These are phyloP conservation scores for Coleophoma crateriformis DNA, from an alignment of 2,329 filamentous ascomycete genomes.

Conservation along the genomic window DNA sequence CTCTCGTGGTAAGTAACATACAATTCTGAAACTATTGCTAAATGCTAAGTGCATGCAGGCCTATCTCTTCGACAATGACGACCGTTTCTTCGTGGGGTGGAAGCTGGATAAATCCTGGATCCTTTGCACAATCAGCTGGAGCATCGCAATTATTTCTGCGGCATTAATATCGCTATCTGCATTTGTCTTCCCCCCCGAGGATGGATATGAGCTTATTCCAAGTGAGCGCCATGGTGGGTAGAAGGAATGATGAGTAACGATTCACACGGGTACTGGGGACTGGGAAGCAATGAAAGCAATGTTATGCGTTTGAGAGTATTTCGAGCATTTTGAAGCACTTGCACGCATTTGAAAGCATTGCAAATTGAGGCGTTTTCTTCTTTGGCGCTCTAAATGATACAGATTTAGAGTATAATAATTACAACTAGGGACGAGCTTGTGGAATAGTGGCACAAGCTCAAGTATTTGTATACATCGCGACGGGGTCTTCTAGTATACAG, in stretches of 20 bases:
- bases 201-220: slow-evolving; percentile 77
- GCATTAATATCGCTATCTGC: slow-evolving; percentile 61
- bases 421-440: no score
- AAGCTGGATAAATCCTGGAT: slow-evolving; percentile 74
- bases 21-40: neutral
- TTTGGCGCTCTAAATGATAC: no score
- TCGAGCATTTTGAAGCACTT: no score
- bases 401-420: no score
- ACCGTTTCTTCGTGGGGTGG: slow-evolving; percentile 81
- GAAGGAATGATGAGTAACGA: neutral
- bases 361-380: no score
- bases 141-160: slow-evolving; percentile 46
- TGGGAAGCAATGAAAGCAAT: no score
- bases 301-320: no score
- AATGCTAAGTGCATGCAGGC: slow-evolving; percentile 46
- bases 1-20: slow-evolving; percentile 60
- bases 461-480: no score
- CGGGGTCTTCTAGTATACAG: no score
- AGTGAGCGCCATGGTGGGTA: slow-evolving; percentile 19
- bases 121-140: slow-evolving; percentile 55
- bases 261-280: no score
- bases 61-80: slow-evolving; percentile 77
- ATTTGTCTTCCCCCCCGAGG: slow-evolving; percentile 69
- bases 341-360: no score
- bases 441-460: no score